Base-by-base conservation (phyloP, 352 stramenopile genomes). In the Globisporangium canariense region DNA sequence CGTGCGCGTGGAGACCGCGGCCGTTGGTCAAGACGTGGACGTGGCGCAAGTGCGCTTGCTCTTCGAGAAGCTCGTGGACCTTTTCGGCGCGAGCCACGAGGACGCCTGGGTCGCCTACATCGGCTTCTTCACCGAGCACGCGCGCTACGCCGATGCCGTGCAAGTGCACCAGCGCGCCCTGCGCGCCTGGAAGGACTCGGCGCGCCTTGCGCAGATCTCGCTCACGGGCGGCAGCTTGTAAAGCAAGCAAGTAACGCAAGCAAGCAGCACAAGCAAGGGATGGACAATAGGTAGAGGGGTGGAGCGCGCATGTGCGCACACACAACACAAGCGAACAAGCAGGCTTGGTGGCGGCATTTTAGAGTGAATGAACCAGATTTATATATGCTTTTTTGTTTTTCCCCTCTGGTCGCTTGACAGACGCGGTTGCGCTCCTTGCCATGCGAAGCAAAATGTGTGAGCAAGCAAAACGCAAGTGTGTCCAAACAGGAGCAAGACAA, bases 61-160 rank as follows among this genome's bases (percentile, higher is more conserved):
- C 50, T 94, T 91, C 63, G 87, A 96, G 69, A 91, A 91, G 73
- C 64, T 94, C 53, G 72, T 96, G 34, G 87, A 94, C 54, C 67
- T 96, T 3, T 96, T 90, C 40, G 82, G 87, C 49, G 58, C 59
- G 43, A 51, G 62, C 28, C 64, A 76, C 3, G 81, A 93, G 60
- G 82, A 88, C 40, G 77, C 87, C 4, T 96, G 83, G 82, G 60
- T 91, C 67, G 71, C 69, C 57, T 96, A 96, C 72, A 74, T 94
- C 43, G 72, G 66, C 58, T 91, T 93, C 43, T 86, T 79, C 62
- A 66, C 67, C 10, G 67, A 74, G 41, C 67, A 71, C 14, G 68
- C 62, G 25, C 59, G 63, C 40, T 83, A 75, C 60, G 71, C 75
- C 2, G 85, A 96, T 49, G 83, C 87, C 14, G 85, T 79, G 55